Evolutionary conservation across 345 rosid species (phyloP).

Genomic region (Rubroshorea leprosula): DNA sequence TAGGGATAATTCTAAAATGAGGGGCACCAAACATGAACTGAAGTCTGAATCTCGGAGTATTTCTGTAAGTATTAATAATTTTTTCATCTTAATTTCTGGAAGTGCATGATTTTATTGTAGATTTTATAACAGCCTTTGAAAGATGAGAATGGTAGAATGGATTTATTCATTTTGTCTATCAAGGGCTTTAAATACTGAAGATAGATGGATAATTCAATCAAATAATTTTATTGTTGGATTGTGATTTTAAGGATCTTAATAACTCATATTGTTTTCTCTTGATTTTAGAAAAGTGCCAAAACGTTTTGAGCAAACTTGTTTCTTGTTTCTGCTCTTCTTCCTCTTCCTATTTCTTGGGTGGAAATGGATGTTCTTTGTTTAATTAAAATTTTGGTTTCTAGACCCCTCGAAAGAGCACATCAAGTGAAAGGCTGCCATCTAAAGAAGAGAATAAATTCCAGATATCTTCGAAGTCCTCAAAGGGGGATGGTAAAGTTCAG

Average conservation of each 20-base stretch:
- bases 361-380: slow-evolving; percentile 24
- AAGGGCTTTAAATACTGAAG: background rate
- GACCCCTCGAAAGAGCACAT: slow-evolving; percentile 78
- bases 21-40: slow-evolving; percentile 36
- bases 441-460: slow-evolving; percentile 57
- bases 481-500: slow-evolving; percentile 50
- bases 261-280: too few relatives aligned
- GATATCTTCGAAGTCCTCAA: slow-evolving; percentile 39
- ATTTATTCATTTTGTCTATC: background rate
- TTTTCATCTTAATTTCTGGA: slow-evolving; percentile 3
- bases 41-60: slow-evolving; percentile 51
- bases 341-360: background rate
- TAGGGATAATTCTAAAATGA: slow-evolving; percentile 38
- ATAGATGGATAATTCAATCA: background rate
- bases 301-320: background rate
- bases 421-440: slow-evolving; percentile 53
- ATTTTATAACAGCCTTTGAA: background rate
- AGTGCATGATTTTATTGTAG: background rate
- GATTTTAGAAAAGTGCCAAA: background rate
- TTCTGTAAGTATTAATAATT: slow-evolving; percentile 47
- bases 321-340: background rate
- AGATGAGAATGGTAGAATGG: background rate
- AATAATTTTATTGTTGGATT: background rate
- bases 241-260: background rate
- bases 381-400: slow-evolving; percentile 24